phyloP scores from a whole-genome alignment of 1,284 basidiomycete genomes.

The Ceratobasidium theobromae region DNA sequence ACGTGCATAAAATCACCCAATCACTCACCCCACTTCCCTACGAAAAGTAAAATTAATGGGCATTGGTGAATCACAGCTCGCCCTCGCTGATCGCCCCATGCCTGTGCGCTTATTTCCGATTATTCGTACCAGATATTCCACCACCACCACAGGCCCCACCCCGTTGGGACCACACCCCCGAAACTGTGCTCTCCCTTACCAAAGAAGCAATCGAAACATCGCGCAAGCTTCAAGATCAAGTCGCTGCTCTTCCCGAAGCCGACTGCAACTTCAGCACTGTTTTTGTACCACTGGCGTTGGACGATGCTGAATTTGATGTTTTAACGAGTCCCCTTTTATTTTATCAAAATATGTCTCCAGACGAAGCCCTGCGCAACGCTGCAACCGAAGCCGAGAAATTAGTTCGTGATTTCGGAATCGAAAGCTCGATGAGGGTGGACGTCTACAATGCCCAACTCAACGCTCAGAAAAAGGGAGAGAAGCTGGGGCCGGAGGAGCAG shows the following conservation, averaged over 20 bases:
- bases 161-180: slow-evolving; percentile 66
- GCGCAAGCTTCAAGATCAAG: slow-evolving; percentile 57
- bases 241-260: slow-evolving; percentile 60
- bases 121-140: slow-evolving; percentile 14
- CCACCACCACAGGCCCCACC: slow-evolving; percentile 66
- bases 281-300: slow-evolving; percentile 57
- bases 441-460: slow-evolving; percentile 69
- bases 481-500: slow-evolving; percentile 64
- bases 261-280: slow-evolving; percentile 49
- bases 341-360: slow-evolving; percentile 75
- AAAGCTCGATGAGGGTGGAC: slow-evolving; percentile 74
- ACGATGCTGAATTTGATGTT: slow-evolving; percentile 57
- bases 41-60: no score
- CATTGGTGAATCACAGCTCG: no score
- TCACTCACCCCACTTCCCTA: not conserved
- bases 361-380: slow-evolving; percentile 70
- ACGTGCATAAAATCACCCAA: not conserved
- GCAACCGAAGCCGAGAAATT: slow-evolving; percentile 70
- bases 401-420: slow-evolving; percentile 65
- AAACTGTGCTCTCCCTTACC: slow-evolving; percentile 59
- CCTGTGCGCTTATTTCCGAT: no score
- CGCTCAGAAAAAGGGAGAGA: slow-evolving; percentile 68
- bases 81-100: not conserved
- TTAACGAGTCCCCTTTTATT: slow-evolving; percentile 64
- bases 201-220: slow-evolving; percentile 61